Evolutionary conservation across 345 rosid genomes (phyloP), one percentile per base, ranked within the genome.

Genomic region (Populus simonii): DNA sequence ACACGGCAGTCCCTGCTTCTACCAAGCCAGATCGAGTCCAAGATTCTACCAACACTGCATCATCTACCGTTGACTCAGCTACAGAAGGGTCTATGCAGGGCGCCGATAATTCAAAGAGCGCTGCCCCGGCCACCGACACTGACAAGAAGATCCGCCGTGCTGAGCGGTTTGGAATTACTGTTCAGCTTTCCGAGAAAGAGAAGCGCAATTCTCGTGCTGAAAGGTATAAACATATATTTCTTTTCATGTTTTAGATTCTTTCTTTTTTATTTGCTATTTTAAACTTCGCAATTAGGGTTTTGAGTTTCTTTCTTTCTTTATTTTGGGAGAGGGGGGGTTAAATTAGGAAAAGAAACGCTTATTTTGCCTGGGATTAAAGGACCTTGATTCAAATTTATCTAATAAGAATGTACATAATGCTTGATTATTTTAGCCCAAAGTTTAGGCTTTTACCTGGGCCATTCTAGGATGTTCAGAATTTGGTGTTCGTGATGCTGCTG

Each of bases 131-230:
- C 25, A 78, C 88, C 76, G 86, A 88, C 66, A 79, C 86, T 31
- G 89, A 88, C 89, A 93, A 88, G 82, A 93, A 93, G 91, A 90
- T 91, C 57, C 94, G 91, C 27, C 92, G 99, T 62, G 99, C 99
- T 11, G 98, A 95, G 90, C 87, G 99, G 71, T 95, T 95, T 68
- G 99, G 98, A 6, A 80, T 92, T 70, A 84, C 87, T 27, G 94
- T 95, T 13, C 89, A 88, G 84, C 38, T 92, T 22, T 92, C 97
- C 0, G 99, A 95, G 85, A 80, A 88, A 74, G 99, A 95, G 87
- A 95, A 95, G 78, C 98, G 97, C 33, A 88, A 85, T 88, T 90
- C 94, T 75, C 95, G 99, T 15, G 97, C 99, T 59, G 98, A 91
- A 83, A 93, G 98, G 98, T 93, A 76, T 33, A 66, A 27, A 65